A percentile compares a stretch with the other conserved stretches of the same genome.
Evolutionary conservation across 1,139 yeast species (phyloP).

Genomic region (Taiozyma sp.): DNA sequence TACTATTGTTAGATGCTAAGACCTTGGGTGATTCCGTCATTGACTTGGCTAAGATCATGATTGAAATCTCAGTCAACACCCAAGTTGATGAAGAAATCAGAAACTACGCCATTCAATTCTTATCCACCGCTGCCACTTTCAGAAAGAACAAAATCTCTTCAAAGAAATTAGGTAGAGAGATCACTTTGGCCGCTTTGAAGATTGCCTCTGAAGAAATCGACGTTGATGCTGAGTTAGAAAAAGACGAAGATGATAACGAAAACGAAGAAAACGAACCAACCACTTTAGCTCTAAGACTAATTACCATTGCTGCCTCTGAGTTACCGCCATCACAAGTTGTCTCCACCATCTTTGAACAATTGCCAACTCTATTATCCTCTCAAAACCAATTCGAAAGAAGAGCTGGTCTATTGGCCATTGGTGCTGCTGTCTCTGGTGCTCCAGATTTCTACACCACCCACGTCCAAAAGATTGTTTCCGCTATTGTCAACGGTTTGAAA

Average conservation of each 20-base stretch:
- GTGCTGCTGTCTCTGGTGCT: constrained; percentile 87
- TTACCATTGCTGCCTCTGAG: constrained; percentile 74
- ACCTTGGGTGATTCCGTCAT: constrained; percentile 75
- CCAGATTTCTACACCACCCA: constrained; percentile 87
- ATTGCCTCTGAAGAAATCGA: constrained; percentile 82
- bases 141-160: constrained; percentile 62
- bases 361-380: constrained; percentile 61
- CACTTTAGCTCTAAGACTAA: constrained; percentile 72
- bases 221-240: constrained; percentile 64
- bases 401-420: constrained; percentile 79
- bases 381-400: constrained; percentile 75
- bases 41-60: constrained; percentile 65
- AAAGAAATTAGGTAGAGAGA: constrained; percentile 74
- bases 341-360: constrained; percentile 67
- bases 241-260: constrained; percentile 85
- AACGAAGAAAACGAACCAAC: constrained; percentile 86
- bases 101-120: constrained; percentile 78
- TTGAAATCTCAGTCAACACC: constrained; percentile 68
- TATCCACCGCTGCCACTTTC: constrained; percentile 70
- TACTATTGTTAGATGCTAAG: constrained; percentile 71
- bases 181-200: constrained; percentile 69
- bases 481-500: constrained; percentile 70
- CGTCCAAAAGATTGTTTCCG: constrained; percentile 67
- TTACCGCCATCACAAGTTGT: constrained; percentile 93
- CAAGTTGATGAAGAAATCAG: constrained; percentile 78